Evolutionary conservation across 257 asterid species (phyloP).

Genomic region (Gardenia jasminoides): DNA sequence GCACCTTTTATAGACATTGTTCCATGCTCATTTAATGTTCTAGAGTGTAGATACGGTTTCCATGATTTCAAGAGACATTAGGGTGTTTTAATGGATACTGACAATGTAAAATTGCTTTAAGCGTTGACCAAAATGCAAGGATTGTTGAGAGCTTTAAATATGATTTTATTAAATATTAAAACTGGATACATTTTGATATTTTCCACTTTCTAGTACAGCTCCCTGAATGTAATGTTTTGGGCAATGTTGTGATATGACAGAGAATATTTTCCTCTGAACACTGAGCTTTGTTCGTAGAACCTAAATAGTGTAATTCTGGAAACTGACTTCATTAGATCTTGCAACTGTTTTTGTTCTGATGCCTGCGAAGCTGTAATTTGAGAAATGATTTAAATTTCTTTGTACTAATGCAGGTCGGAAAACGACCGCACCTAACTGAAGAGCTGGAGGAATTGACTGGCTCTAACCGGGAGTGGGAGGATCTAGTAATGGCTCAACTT

Average conservation of each 20-base stretch:
- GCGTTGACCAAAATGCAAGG: neutral
- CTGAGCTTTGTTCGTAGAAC: neutral
- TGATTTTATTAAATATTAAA: neutral
- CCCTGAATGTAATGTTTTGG: neutral
- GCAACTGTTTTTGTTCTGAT: neutral
- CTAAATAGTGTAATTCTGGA: neutral
- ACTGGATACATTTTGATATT: neutral
- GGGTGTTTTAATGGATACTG: neutral
- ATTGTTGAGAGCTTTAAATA: neutral
- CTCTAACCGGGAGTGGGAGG: constrained; percentile 13
- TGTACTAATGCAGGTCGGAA: constrained; percentile 32
- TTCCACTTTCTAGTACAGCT: neutral
- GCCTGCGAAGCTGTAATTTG: neutral
- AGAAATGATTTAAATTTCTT: neutral
- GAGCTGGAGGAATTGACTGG: constrained; percentile 33
- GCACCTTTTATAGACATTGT: neutral
- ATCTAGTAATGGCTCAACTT: constrained; percentile 6
- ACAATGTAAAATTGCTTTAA: neutral
- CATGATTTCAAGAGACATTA: neutral
- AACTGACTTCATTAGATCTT: neutral
- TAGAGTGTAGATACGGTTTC: neutral
- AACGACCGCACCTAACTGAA: constrained; percentile 31
- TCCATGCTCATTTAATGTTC: neutral
- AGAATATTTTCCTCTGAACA: neutral
- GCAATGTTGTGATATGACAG: too few species aligned